Conservation (phyloP, 179 eudicot species). For the Carnegiea gigantea region DNA sequence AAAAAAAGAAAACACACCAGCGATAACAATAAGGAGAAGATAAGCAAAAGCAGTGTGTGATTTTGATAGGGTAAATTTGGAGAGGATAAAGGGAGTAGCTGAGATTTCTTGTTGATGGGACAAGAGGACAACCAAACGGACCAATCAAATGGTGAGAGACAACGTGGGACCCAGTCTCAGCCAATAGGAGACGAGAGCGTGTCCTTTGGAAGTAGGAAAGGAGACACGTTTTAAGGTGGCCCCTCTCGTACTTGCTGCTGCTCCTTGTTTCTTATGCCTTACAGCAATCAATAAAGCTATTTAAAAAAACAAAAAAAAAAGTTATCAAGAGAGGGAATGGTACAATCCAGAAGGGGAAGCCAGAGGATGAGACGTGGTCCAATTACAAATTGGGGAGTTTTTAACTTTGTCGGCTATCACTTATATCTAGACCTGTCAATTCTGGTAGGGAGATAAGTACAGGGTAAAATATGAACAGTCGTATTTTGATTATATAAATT, state of each 20-base stretch:
- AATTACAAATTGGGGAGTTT: background rate
- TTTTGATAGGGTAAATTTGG: background rate
- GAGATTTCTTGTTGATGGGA: slow-evolving; percentile 8
- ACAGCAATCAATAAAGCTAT: background rate
- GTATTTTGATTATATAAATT: too few relatives aligned
- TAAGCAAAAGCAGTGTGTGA: background rate
- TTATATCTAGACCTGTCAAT: too few relatives aligned
- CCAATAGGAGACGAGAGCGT: background rate
- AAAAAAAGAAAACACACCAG: too few relatives aligned
- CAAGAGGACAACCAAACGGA: slow-evolving; percentile 1
- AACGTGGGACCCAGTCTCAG: background rate
- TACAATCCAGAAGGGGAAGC: background rate
- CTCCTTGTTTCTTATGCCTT: background rate
- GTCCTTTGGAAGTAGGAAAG: background rate
- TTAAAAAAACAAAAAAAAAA: background rate
- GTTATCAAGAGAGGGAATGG: background rate
- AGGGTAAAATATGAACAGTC: too few relatives aligned
- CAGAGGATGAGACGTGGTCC: background rate
- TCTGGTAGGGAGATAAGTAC: too few relatives aligned
- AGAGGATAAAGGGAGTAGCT: background rate
- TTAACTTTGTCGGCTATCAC: too few relatives aligned
- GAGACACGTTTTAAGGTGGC: slow-evolving; percentile 1
- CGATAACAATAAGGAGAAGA: too few relatives aligned
- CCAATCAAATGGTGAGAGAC: background rate
- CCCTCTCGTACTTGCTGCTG: background rate